These are phyloP conservation scores for Entomortierella chlamydospora DNA, from an alignment of 192 early-diverging fungal genomes.

Conservation along the genomic window DNA sequence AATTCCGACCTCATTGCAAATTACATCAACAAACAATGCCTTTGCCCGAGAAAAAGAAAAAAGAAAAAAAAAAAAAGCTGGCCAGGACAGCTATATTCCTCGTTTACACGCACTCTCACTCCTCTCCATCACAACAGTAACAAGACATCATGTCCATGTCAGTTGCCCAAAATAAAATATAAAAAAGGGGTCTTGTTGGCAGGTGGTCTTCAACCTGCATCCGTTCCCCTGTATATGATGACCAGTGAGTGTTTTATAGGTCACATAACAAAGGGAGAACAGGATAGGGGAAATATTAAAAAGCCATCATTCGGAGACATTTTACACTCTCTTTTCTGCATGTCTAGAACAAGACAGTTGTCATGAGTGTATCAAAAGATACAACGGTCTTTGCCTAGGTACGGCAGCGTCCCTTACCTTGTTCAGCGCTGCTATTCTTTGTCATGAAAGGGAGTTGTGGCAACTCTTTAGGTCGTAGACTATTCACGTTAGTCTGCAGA, in stretches of 20 bases:
- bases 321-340: neutral
- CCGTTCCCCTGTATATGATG: conserved; percentile 1
- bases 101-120: neutral
- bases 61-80: neutral
- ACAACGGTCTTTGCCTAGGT: too few species aligned
- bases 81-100: neutral
- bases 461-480: neutral
- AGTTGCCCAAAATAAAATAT: conserved; percentile 30
- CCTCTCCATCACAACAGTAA: neutral
- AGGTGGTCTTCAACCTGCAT: conserved; percentile 12
- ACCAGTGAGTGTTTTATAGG: neutral
- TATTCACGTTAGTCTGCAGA: neutral
- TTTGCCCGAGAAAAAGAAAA: too few species aligned
- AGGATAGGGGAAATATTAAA: neutral
- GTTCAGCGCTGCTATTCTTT: neutral
- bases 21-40: too few species aligned
- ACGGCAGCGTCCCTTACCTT: neutral
- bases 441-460: neutral
- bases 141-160: conserved; percentile 20
- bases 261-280: neutral
- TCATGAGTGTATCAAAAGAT: too few species aligned
- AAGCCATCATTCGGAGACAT: neutral
- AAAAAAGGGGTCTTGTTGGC: conserved; percentile 34
- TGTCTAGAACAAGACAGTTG: neutral
- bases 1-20: neutral